Conservation (phyloP, 345 rosid genomes). For the Limnanthes douglasii region DNA sequence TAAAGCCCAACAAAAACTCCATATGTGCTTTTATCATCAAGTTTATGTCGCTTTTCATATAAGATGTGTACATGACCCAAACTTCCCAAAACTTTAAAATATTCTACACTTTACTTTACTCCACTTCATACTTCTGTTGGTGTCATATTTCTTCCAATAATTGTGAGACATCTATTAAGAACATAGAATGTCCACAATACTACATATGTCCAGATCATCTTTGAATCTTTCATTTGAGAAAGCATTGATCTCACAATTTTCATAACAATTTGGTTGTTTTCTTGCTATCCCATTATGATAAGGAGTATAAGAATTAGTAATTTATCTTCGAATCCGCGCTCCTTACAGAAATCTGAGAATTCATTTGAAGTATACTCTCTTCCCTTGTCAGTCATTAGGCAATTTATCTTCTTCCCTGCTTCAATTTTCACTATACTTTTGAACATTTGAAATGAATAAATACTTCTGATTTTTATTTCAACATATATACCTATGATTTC, state of each 20-base stretch:
- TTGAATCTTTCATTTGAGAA: not conserved
- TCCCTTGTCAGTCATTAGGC: conserved; percentile 3
- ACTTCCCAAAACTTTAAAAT: no score
- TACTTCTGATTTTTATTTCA: not conserved
- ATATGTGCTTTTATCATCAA: no score
- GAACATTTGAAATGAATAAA: not conserved
- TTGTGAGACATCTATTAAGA: not conserved
- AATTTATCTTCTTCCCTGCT: not conserved
- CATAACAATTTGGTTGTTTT: not conserved
- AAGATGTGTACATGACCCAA: no score
- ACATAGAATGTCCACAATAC: not conserved
- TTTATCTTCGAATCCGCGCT: not conserved
- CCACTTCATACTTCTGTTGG: no score
- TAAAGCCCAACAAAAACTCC: no score
- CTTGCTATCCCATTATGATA: not conserved
- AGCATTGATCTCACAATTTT: not conserved
- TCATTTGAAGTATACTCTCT: not conserved
- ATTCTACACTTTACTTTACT: no score
- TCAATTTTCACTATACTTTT: not conserved
- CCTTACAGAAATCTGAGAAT: not conserved
- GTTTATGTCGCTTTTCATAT: no score
- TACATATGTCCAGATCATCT: not conserved
- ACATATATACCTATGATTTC: not conserved
- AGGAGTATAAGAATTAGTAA: not conserved
- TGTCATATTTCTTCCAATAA: no score